Percentiles rank a stretch among this genome's conserved stretches.
Conservation (phyloP, 495 filamentous ascomycete species). For the Parmelia sp. region DNA sequence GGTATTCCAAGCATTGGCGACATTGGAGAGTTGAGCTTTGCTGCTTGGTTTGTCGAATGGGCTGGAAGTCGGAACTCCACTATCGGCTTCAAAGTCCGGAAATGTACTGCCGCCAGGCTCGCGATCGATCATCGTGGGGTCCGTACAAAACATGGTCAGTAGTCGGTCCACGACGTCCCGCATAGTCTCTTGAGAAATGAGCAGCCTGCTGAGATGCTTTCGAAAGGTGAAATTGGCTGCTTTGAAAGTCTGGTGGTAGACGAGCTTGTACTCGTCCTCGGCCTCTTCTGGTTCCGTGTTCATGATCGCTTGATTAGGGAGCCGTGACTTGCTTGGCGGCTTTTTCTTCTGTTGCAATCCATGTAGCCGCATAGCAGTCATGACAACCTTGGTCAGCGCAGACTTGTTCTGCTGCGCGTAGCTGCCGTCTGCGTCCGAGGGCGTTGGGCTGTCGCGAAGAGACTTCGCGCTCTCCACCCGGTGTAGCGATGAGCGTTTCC, state of each 20-base stretch:
- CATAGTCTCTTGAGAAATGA: slow-evolving; percentile 30
- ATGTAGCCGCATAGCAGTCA: slow-evolving; percentile 61
- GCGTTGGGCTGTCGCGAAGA: slow-evolving; percentile 25
- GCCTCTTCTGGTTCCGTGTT: slow-evolving; percentile 27
- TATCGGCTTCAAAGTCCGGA: background rate
- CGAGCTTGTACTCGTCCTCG: slow-evolving; percentile 57
- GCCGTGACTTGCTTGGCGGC: slow-evolving; percentile 5
- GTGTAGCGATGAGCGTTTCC: slow-evolving; percentile 24
- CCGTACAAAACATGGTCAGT: slow-evolving; percentile 37
- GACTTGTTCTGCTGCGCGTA: slow-evolving; percentile 43
- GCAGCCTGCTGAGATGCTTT: slow-evolving; percentile 33
- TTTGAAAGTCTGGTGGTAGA: slow-evolving; percentile 62
- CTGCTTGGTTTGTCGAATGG: slow-evolving; percentile 1
- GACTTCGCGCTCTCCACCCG: slow-evolving; percentile 22
- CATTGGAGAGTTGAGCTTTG: background rate
- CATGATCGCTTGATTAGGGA: slow-evolving; percentile 13
- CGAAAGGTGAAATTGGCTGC: slow-evolving; percentile 54
- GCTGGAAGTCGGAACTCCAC: background rate
- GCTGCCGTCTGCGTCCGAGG: slow-evolving; percentile 39
- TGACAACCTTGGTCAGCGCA: slow-evolving; percentile 38
- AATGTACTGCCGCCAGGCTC: background rate
- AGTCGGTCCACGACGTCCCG: slow-evolving; percentile 40
- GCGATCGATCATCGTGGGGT: slow-evolving; percentile 25
- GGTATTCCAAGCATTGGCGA: background rate
- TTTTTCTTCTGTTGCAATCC: slow-evolving; percentile 48